Evolutionary conservation across 2,329 filamentous ascomycete species (phyloP), one percentile per base, ranked within the genome.

Genomic region (Meredithiella fracta): DNA sequence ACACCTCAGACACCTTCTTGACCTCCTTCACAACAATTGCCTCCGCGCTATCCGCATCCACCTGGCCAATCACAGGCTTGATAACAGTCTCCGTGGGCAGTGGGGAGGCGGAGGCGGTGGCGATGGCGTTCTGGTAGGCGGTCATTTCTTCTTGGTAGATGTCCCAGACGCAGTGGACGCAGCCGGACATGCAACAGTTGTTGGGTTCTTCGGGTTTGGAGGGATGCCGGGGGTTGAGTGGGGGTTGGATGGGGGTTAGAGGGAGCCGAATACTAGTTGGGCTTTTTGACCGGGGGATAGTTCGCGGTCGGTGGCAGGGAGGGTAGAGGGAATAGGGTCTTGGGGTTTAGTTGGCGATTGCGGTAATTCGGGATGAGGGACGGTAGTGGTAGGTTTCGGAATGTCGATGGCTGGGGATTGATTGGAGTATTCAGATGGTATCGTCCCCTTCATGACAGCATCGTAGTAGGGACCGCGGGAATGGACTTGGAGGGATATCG

Each of bases 151-250:
- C 91, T 7, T 90, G 78, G 68, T 83, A 97, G 54, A 80, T 74
- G 63, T 96, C 90, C 90, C 90, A 97, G 2, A 97, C 92, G 67
- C 92, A 98, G 67, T 97, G 90, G 51, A 95, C 91, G 66, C 92
- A 98, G 2, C 92, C 92, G 65, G 86, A 92, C 92, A 98, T 98
- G 70, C 92, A 98, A 75, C 92, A 98, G 66, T 98, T 96, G 64
- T 97, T 92, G 2, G 92, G 92, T 69, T 98, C 91, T 51, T 80
- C 76, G 1, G 92, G 92, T 51, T 79, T 78, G 0, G 89, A 90
- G 1, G 92, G 92, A 3, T 97, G 84, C 17, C 80, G 69, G 1
- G 29, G 11, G 5, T 5, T 34, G 97, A 77, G 2, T 90, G 91
- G 1, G 86, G 89, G 56, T 96, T 73, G 59, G 80, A 72, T 7